phyloP scores from a whole-genome alignment of 2,329 filamentous ascomycete genomes.

The Nothopassalora personata region DNA sequence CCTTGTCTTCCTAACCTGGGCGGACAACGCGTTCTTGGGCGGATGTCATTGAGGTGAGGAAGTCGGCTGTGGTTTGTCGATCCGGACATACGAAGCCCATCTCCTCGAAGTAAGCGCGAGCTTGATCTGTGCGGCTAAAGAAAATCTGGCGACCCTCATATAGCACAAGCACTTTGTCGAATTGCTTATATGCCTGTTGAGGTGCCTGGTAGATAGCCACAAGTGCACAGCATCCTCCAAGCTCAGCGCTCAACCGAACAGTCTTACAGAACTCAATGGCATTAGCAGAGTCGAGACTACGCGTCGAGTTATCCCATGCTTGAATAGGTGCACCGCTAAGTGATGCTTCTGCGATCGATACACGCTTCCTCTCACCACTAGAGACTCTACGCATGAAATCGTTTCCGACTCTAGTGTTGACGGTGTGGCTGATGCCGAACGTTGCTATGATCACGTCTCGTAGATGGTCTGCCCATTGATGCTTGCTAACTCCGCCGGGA shows the following conservation, averaged over 20 bases:
- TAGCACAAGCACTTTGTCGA: constrained; percentile 64
- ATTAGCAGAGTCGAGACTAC: constrained; percentile 69
- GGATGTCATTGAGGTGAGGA: constrained; percentile 67
- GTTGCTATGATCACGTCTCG: constrained; percentile 70
- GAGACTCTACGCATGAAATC: constrained; percentile 70
- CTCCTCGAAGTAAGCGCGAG: constrained; percentile 63
- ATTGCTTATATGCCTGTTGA: constrained; percentile 62
- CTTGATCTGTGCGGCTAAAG: constrained; percentile 59
- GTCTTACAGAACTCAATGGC: constrained; percentile 71
- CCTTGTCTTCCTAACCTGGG: constrained; percentile 41
- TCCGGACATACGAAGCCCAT: constrained; percentile 68
- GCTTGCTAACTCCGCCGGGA: constrained; percentile 53
- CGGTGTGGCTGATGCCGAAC: constrained; percentile 67
- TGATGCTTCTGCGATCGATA: constrained; percentile 74
- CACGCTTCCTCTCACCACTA: constrained; percentile 71
- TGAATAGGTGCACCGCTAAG: constrained; percentile 56
- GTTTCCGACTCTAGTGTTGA: constrained; percentile 68
- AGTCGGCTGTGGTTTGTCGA: constrained; percentile 69
- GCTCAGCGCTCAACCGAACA: constrained; percentile 60
- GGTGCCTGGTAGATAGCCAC: constrained; percentile 72
- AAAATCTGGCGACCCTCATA: constrained; percentile 67
- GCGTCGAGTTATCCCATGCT: constrained; percentile 74
- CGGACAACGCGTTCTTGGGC: constrained; percentile 43
- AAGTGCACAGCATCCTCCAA: constrained; percentile 59
- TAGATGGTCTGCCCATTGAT: constrained; percentile 56